Base-by-base conservation (phyloP, 768 basidiomycete species). In the Leucosporidium creatinivorum region DNA sequence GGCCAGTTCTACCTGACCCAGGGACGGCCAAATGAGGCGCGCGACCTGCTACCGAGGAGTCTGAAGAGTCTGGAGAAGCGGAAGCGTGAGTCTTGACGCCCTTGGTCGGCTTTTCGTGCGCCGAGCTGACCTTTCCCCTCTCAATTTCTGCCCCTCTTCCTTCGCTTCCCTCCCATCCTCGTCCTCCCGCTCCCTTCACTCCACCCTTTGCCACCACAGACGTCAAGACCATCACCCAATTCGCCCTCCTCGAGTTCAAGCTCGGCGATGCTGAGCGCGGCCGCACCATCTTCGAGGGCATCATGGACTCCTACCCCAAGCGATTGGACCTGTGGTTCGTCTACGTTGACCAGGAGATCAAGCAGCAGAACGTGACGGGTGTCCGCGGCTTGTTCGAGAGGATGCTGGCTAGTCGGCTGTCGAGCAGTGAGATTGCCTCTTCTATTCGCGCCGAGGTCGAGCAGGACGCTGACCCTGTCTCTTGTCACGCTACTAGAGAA, bases 291-390 rank as follows among this genome's bases (percentile, higher is more conserved):
- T 97, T 96, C 68, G 94, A 98, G 76, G 96, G 94, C 54, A 90
- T 99, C 70, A 81, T 98, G 54, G 93, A 96, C 79, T 91, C 89
- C 19, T 92, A 97, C 80, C 88, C 92, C 5, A 97, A 93, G 79
- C 85, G 91, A 63, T 88, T 93, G 83, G 93, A 98, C 75, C 80
- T 97, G 58, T 98, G 96, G 94, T 89, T 87, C 50, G 81, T 97
- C 59, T 99, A 99, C 79, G 87, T 97, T 79, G 96, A 99, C 77
- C 93, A 96, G 88, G 91, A 98, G 76, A 87, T 86, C 7, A 83
- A 84, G 39, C 87, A 88, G 77, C 80, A 82, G 19, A 87, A 94
- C 77, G 86, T 96, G 31, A 87, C 88, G 74, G 85, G 84, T 70
- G 77, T 91, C 9, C 91, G 93, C 68, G 88, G 86, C 66, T 77